These are phyloP conservation scores for Ophiosphaerella narmari DNA, from an alignment of 2,329 filamentous ascomycete genomes.

Conservation along the genomic window DNA sequence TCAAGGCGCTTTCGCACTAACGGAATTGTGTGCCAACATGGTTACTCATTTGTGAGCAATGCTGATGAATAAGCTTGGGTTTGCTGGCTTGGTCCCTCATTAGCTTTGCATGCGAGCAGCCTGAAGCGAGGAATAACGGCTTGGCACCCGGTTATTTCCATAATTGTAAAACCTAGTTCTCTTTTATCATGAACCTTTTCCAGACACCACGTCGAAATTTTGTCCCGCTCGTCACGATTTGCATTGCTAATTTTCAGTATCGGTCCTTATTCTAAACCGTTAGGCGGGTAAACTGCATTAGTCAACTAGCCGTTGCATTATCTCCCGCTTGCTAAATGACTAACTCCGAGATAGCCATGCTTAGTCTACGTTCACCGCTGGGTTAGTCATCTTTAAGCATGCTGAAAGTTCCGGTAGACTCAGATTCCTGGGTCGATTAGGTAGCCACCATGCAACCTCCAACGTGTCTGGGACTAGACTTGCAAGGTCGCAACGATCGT, in stretches of 20 bases:
- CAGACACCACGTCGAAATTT: conserved; percentile 1
- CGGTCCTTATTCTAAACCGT: conserved; percentile 1
- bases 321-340: not conserved
- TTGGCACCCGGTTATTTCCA: not conserved
- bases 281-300: not conserved
- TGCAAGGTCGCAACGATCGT: not conserved
- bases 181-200: conserved; percentile 29
- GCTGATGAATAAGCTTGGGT: conserved; percentile 25
- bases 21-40: not conserved
- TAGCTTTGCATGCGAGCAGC: conserved; percentile 11
- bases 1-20: not conserved
- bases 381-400: conserved; percentile 21
- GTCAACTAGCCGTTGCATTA: not conserved
- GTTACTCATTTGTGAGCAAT: conserved; percentile 6
- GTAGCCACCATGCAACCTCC: conserved; percentile 3
- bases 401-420: not conserved
- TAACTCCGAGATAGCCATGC: not conserved
- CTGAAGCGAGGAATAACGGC: conserved; percentile 16
- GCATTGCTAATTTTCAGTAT: no score
- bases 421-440: not conserved
- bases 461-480: conserved; percentile 8
- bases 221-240: no score
- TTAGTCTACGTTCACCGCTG: not conserved
- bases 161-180: no score
- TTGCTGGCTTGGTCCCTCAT: conserved; percentile 22